Evolutionary conservation across 192 early-diverging fungal species (phyloP).

Genomic region (Podila minutissima): DNA sequence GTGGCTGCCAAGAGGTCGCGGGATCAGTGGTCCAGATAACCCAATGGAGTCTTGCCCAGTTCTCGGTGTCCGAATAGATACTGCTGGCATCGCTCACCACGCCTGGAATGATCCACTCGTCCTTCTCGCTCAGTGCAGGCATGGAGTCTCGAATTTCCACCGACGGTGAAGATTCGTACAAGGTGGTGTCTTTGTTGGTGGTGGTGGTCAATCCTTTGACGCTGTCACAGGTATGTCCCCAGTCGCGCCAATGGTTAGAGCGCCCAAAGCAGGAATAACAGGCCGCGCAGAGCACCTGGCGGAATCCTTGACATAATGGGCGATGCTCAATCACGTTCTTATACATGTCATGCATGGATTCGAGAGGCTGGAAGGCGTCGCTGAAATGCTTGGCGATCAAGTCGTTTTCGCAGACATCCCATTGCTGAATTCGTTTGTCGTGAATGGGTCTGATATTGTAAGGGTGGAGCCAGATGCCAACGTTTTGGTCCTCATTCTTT

Average conservation of each 20-base stretch:
- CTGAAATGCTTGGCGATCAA: slow-evolving; percentile 72
- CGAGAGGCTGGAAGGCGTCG: slow-evolving; percentile 48
- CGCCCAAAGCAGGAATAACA: slow-evolving; percentile 66
- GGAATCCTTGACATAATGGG: slow-evolving; percentile 63
- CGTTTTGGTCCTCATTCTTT: slow-evolving; percentile 67
- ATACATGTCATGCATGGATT: slow-evolving; percentile 67
- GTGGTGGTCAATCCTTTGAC: slow-evolving; percentile 62
- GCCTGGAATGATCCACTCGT: slow-evolving; percentile 65
- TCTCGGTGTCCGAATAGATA: slow-evolving; percentile 63
- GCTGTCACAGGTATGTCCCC: slow-evolving; percentile 64
- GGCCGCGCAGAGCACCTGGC: slow-evolving; percentile 58
- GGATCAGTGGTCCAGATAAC: slow-evolving; percentile 66
- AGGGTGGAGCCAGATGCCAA: slow-evolving; percentile 69
- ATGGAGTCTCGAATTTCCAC: slow-evolving; percentile 46
- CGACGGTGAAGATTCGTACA: slow-evolving; percentile 12
- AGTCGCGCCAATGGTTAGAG: slow-evolving; percentile 62
- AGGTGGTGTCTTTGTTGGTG: slow-evolving; percentile 1
- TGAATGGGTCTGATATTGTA: slow-evolving; percentile 68
- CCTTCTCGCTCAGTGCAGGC: slow-evolving; percentile 43
- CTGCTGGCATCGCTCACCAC: slow-evolving; percentile 59
- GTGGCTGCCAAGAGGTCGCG: slow-evolving; percentile 57
- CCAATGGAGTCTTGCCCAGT: slow-evolving; percentile 68
- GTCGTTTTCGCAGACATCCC: slow-evolving; percentile 70
- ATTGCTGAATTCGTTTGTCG: slow-evolving; percentile 67
- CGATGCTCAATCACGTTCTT: slow-evolving; percentile 56